Evolutionary conservation across 345 rosid genomes (phyloP), one percentile per base, ranked within the genome.

Genomic region (Aquilaria sinensis): DNA sequence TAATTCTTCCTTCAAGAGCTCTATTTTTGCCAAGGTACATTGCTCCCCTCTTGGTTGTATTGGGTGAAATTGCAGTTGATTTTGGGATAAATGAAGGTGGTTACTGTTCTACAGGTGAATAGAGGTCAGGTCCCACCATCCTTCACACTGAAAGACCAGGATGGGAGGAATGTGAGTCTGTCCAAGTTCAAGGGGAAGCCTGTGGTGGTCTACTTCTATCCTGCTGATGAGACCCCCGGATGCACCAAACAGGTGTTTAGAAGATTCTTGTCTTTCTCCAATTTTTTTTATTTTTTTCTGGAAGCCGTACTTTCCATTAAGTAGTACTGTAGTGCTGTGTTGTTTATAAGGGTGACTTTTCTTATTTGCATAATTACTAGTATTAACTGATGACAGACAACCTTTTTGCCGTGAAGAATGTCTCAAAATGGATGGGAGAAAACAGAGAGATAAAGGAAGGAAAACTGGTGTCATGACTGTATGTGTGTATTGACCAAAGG

Each of bases 181-280:
- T 71, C 84, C 45, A 78, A 85, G 70, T 88, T 83, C 63, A 90
- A 90, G 80, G 98, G 97, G 67, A 93, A 90, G 89, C 98, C 98
- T 47, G 90, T 88, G 58, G 87, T 90, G 55, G 72, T 90, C 65
- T 93, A 93, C 63, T 93, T 93, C 78, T 90, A 93, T 81, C 97
- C 98, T 58, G 98, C 97, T 34, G 98, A 93, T 78, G 98, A 93
- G 68, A 68, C 85, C 45, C 98, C 98, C 54, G 85, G 97, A 45
- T 93, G 98, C 83, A 90, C 98, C 70, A 93, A 90, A 65, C 94
- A 93, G 97, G 98, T 89, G 33, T 12, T 14, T 62, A 45, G 2
- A 52, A 16, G 0, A 23, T 23, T 23, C 23, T 23, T 23, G 23
- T 3, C n/a, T 49, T 37, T 29, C 6, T 50, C 37, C 2, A 9